Percentiles rank a stretch among this genome's conserved stretches.
Conservation (phyloP, 2,329 filamentous ascomycete species). For the Phaeosphaeria sp. region DNA sequence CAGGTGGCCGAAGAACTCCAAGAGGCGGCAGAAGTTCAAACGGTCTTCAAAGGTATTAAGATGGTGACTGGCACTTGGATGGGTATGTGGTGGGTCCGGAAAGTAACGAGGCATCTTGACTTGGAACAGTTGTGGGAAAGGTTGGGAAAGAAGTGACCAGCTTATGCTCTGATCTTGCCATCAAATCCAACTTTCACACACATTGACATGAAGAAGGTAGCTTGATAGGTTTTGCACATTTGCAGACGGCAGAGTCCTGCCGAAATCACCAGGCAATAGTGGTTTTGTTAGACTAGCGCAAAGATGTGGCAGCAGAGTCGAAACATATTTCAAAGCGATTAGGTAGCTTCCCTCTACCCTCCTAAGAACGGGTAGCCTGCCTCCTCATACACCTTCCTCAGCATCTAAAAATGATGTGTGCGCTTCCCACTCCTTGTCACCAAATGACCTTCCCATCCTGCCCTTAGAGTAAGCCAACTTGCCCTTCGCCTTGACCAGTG, state of each 20-base stretch:
- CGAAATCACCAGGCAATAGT: neutral
- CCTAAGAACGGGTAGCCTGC: neutral
- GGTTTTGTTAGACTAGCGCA: neutral
- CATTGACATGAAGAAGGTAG: too few species aligned
- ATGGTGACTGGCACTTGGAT: constrained; percentile 8
- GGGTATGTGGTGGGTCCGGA: constrained; percentile 10
- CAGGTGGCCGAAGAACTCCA: neutral
- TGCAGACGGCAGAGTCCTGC: too few species aligned
- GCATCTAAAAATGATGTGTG: neutral
- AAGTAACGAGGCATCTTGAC: neutral
- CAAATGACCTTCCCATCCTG: constrained; percentile 11
- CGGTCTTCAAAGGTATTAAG: constrained; percentile 6
- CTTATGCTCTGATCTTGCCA: too few species aligned
- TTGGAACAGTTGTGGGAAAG: neutral
- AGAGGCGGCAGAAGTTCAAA: constrained; percentile 7
- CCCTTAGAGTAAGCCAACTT: constrained; percentile 14
- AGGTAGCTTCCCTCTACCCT: too few species aligned
- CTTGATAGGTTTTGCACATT: too few species aligned
- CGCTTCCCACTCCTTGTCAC: constrained; percentile 11
- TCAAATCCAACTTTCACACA: too few species aligned
- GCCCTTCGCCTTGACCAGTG: constrained; percentile 10
- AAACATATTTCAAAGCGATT: too few species aligned
- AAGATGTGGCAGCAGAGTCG: too few species aligned
- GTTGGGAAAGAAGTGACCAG: neutral
- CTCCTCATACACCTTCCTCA: neutral